phyloP scores from a whole-genome alignment of 306 rosid species.

The Cucurbita argyrosperma region DNA sequence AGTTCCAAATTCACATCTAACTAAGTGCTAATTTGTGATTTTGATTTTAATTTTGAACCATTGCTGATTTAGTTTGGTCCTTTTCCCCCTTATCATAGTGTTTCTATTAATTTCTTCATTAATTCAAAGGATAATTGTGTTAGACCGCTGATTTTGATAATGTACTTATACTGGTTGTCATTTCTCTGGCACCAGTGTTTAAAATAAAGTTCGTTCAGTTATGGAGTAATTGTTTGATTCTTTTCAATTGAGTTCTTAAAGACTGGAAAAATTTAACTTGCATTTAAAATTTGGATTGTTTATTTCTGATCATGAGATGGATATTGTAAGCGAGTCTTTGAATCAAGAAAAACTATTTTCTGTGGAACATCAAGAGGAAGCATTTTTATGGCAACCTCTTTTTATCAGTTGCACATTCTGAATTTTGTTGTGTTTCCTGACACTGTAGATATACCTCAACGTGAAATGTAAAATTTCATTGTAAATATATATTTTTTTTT shows the following conservation, averaged over 20 bases:
- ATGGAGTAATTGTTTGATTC: background rate
- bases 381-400: background rate
- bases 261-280: background rate
- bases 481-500: background rate
- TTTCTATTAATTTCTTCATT: background rate
- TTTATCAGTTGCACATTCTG: background rate
- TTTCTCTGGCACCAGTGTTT: background rate
- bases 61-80: background rate
- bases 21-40: background rate
- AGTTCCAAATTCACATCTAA: background rate
- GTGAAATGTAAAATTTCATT: background rate
- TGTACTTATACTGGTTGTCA: background rate
- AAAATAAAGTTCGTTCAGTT: background rate
- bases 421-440: background rate
- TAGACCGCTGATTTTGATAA: background rate
- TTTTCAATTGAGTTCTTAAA: background rate
- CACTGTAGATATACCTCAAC: background rate
- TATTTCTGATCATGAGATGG: background rate
- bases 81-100: background rate
- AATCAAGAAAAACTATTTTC: background rate
- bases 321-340: background rate
- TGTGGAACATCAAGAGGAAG: background rate
- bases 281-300: background rate
- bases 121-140: background rate
- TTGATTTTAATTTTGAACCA: background rate